These are phyloP conservation scores for Clonostachys rosea DNA, from an alignment of 2,329 filamentous ascomycete species.

Conservation along the genomic window DNA sequence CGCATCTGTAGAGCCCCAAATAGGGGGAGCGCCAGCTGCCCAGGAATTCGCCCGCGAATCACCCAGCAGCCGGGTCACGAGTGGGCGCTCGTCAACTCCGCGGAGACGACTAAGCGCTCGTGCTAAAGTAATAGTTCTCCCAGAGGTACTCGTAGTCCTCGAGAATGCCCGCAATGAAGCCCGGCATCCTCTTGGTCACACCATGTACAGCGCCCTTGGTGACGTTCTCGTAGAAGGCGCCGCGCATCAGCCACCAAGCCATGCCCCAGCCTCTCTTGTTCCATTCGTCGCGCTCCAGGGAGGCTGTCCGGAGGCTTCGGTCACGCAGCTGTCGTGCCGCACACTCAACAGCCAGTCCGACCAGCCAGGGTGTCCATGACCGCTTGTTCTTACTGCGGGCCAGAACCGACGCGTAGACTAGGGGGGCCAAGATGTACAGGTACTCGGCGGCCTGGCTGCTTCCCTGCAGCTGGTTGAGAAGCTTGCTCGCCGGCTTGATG, in stretches of 20 bases:
- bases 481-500: slow-evolving; percentile 83
- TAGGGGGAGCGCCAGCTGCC: too few relatives aligned
- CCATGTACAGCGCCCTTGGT: slow-evolving; percentile 71
- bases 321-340: slow-evolving; percentile 79
- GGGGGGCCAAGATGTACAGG: slow-evolving; percentile 85
- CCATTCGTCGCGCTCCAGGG: slow-evolving; percentile 86
- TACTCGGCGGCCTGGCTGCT: slow-evolving; percentile 73
- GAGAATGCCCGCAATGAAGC: slow-evolving; percentile 77
- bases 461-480: slow-evolving; percentile 80
- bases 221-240: slow-evolving; percentile 93
- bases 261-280: slow-evolving; percentile 83
- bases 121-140: slow-evolving; percentile 94
- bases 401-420: slow-evolving; percentile 81
- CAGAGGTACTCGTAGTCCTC: slow-evolving; percentile 98
- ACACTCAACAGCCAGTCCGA: slow-evolving; percentile 81
- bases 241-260: slow-evolving; percentile 94
- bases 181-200: slow-evolving; percentile 71
- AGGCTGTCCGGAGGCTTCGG: slow-evolving; percentile 74
- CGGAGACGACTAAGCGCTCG: slow-evolving; percentile 30
- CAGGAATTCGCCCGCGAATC: too few relatives aligned
- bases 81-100: not conserved
- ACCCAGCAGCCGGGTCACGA: too few relatives aligned
- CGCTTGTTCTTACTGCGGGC: slow-evolving; percentile 68
- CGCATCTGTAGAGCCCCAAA: too few relatives aligned
- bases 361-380: slow-evolving; percentile 88